Evolutionary conservation across 108 stramenopile species (phyloP), one percentile per base, ranked within the genome.

Genomic region (Aurantiochytrium sp.): DNA sequence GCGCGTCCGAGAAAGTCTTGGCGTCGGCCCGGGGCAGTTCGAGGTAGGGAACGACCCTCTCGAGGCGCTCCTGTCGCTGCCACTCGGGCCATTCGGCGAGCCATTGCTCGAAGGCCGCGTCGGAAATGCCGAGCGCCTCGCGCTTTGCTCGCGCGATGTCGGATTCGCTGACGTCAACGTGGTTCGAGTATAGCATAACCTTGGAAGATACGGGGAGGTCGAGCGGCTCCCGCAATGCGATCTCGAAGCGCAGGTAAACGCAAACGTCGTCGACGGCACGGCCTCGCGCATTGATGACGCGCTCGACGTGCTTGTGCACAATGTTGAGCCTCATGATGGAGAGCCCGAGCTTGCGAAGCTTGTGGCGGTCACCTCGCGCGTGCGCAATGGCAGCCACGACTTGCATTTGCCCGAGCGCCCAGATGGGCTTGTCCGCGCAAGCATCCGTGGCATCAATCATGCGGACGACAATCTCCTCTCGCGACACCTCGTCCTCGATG

Each of bases 381-480:
- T 81, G 39, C 6, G 45, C 36, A 48, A 81, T 48, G 3, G 42
- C 42, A 81, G 24, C 73, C 12, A 48, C 45, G 10, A 81, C 21
- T n/a, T 81, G 73, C 39, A 48, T 48, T 24, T 81, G 73, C 42
- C 45, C 45, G 19, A 81, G 45, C 24, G 73, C 73, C 73, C 73
- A 81, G 32, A 81, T 81, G 45, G 73, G 73, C 30, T 81, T 81
- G 3, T 81, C 73, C n/a, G 39, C 73, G 39, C 73, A 81, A 8
- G 42, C 45, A 42, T 81, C 73, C 21, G 30, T 30, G 1, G 73
- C 39, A 48, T 81, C 73, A 41, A 48, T 6, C 73, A 81, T 81
- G 39, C 73, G 73, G 30, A 81, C 32, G 4, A 81, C 27, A 17
- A 81, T 81, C 24, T 81, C 73, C 36, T 81, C 73, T 6, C 73